These are phyloP conservation scores for Musa balbisiana DNA, from an alignment of 202 grass and related monocot species.

Conservation along the genomic window DNA sequence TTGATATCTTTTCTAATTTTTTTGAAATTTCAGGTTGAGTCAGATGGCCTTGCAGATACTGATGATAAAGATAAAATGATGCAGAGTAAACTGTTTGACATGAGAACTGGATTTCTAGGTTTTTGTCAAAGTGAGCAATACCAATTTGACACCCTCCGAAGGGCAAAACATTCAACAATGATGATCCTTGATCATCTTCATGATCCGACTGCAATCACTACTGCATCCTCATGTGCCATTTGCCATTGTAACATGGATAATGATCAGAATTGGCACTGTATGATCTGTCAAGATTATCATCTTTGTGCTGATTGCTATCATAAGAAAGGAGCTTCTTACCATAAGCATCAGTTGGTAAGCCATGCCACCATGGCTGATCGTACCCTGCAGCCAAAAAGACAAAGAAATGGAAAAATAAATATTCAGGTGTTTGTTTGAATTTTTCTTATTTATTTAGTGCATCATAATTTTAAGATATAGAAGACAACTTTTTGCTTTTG, in stretches of 20 bases:
- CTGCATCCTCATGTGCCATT: slow-evolving; percentile 28
- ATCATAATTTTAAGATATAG: neutral
- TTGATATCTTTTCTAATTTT: neutral
- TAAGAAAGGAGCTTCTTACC: slow-evolving; percentile 37
- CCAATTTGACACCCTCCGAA: slow-evolving; percentile 85
- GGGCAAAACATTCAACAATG: slow-evolving; percentile 91
- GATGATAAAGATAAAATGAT: slow-evolving; percentile 55
- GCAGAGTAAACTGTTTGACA: slow-evolving; percentile 77
- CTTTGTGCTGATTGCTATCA: slow-evolving; percentile 64
- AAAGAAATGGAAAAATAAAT: slow-evolving; percentile 5
- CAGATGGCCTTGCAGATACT: slow-evolving; percentile 43
- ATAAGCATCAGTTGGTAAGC: slow-evolving; percentile 49
- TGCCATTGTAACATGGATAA: slow-evolving; percentile 50
- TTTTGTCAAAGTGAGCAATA: slow-evolving; percentile 74
- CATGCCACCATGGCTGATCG: neutral
- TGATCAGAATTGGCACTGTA: slow-evolving; percentile 52
- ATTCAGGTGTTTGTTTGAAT: slow-evolving; percentile 1
- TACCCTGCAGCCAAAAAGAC: neutral
- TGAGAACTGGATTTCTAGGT: slow-evolving; percentile 65
- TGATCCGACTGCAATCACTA: slow-evolving; percentile 22
- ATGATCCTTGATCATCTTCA: slow-evolving; percentile 92
- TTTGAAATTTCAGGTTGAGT: slow-evolving; percentile 32
- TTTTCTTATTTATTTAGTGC: neutral
- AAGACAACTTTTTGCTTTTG: neutral
- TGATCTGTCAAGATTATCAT: slow-evolving; percentile 42